Evolutionary conservation across 768 basidiomycete species (phyloP).

Genomic region (Lactifluus hygrophoroides): DNA sequence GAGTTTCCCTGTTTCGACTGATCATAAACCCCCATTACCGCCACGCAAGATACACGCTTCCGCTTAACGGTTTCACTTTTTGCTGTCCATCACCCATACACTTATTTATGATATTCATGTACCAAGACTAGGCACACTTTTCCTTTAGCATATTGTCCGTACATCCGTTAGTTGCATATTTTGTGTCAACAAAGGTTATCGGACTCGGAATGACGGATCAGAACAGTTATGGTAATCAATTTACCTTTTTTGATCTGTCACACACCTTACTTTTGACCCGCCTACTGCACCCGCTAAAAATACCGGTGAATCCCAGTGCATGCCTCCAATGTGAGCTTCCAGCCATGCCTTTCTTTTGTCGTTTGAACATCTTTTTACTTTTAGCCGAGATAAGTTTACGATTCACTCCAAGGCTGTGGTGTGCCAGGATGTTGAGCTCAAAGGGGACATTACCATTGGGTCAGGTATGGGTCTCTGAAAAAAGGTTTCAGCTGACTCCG

Average conservation of each 20-base stretch:
- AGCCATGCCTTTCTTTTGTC: neutral
- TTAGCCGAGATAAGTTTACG: slow-evolving; percentile 81
- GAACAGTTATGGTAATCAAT: neutral
- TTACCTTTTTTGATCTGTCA: slow-evolving; percentile 8
- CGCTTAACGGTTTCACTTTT: slow-evolving; percentile 3
- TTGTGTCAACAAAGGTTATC: neutral
- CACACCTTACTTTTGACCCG: neutral
- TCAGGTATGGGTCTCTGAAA: slow-evolving; percentile 41
- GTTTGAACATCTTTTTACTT: neutral
- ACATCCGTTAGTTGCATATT: neutral
- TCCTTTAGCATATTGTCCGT: neutral
- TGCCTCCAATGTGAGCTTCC: slow-evolving; percentile 20
- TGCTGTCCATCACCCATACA: neutral
- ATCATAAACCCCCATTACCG: slow-evolving; percentile 22
- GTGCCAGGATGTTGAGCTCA: slow-evolving; percentile 89
- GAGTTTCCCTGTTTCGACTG: neutral
- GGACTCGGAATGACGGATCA: no score
- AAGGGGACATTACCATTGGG: slow-evolving; percentile 91
- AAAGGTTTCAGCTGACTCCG: neutral
- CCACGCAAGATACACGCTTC: slow-evolving; percentile 20
- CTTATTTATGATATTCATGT: slow-evolving; percentile 9
- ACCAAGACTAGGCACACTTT: slow-evolving; percentile 2
- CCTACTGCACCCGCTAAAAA: neutral
- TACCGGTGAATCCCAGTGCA: neutral
- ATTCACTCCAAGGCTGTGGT: slow-evolving; percentile 89